These are phyloP conservation scores for Aspergillaceae sp. DNA, from an alignment of 2,329 filamentous ascomycete genomes.

Conservation along the genomic window DNA sequence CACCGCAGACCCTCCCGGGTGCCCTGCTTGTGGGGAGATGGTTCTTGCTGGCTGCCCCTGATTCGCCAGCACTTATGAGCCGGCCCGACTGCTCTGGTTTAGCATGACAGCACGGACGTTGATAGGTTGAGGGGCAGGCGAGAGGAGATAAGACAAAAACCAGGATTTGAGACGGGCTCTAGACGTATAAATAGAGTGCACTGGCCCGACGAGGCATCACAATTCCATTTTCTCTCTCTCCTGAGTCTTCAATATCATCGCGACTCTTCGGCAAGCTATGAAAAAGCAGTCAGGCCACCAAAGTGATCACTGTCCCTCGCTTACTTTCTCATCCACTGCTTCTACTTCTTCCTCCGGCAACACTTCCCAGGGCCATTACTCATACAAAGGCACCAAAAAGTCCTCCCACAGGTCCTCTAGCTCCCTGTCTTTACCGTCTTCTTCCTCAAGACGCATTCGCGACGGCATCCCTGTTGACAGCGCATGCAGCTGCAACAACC, in stretches of 20 bases:
- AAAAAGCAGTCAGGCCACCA: background rate
- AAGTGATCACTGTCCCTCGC: conserved; percentile 15
- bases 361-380: background rate
- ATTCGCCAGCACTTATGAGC: background rate
- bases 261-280: conserved; percentile 1
- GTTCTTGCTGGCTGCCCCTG: background rate
- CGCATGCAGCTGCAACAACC: background rate
- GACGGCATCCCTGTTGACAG: conserved; percentile 10
- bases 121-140: background rate
- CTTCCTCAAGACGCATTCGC: conserved; percentile 8
- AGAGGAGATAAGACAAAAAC: too few species aligned
- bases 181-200: conserved; percentile 1
- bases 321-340: conserved; percentile 11
- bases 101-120: background rate
- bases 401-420: conserved; percentile 2
- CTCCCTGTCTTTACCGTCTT: background rate
- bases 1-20: background rate
- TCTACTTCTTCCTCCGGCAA: conserved; percentile 9
- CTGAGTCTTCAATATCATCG: too few species aligned
- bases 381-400: background rate
- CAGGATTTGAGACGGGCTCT: too few species aligned
- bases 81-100: background rate
- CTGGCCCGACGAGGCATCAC: background rate
- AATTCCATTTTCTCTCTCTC: background rate
- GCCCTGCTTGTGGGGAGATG: background rate